Evolutionary conservation across 352 stramenopile species (phyloP).

Genomic region (Aphanomyces stellatus): DNA sequence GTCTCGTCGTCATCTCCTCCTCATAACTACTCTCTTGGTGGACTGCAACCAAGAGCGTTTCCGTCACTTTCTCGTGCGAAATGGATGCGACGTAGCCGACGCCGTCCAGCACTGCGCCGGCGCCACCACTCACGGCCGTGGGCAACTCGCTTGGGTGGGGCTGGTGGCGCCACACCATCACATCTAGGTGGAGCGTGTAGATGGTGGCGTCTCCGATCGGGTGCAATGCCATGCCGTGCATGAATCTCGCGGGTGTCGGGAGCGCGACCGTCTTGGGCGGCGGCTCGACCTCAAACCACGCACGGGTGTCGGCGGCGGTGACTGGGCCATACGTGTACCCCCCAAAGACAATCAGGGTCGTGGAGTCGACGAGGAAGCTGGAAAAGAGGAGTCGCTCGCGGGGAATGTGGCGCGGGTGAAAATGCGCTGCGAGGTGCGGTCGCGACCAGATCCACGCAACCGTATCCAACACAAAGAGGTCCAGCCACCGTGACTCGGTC

Average conservation of each 20-base stretch:
- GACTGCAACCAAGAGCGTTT: not conserved
- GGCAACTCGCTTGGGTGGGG: not conserved
- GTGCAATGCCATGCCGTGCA: conserved; percentile 1
- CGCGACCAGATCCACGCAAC: conserved; percentile 41
- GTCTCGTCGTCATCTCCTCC: too few relatives aligned
- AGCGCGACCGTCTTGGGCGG: not conserved
- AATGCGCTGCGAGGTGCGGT: conserved; percentile 33
- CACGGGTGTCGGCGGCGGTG: not conserved
- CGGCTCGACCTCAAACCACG: conserved; percentile 11
- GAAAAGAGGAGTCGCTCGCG: conserved; percentile 39
- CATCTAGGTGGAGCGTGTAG: conserved; percentile 50
- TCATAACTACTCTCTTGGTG: too few relatives aligned
- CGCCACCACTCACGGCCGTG: not conserved
- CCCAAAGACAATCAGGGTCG: conserved; percentile 40
- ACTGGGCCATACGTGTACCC: conserved; percentile 32
- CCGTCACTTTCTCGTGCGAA: not conserved
- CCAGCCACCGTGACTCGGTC: conserved; percentile 17
- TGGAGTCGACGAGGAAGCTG: conserved; percentile 31
- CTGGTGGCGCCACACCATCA: conserved; percentile 64
- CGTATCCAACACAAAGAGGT: conserved; percentile 42
- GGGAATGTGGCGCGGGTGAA: conserved; percentile 25
- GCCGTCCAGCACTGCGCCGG: not conserved
- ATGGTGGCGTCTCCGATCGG: conserved; percentile 22
- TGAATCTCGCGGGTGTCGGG: not conserved
- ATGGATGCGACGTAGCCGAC: not conserved